Base-by-base conservation (phyloP, 192 early-diverging fungal species). In the Podila epigama region DNA sequence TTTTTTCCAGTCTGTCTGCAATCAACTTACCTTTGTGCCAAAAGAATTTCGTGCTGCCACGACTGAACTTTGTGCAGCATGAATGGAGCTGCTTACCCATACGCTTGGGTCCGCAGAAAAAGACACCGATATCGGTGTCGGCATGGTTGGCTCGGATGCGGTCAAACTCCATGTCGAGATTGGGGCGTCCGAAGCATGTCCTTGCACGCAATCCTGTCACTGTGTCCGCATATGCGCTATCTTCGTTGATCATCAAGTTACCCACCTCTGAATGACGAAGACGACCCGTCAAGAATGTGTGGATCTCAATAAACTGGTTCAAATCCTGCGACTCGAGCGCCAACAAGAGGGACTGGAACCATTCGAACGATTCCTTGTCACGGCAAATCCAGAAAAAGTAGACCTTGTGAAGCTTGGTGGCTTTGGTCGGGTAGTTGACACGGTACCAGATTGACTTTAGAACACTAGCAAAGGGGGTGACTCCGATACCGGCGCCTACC, bases 381-480 rank as follows among this genome's bases (percentile, higher is more conserved):
- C 93, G 88, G 65, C 85, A 89, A 18, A 90, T 79, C 93, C 93
- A 95, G 69, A 93, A 87, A 63, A 95, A 87, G 65, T 92, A 93
- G 12, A 91, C 88, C 64, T 92, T 95, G 27, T 80, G 82, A 29
- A 87, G 68, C 9, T 81, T 79, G 35, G 82, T 78, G 48, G 70
- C 66, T 27, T 88, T 88, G 32, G 81, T 87, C 18, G 79, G 70
- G 57, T 88, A 84, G 42, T 83, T 85, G 75, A 84, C 84, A 66
- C 86, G 84, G 75, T 89, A 91, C 84, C 90, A 91, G 44, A 94
- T 79, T 77, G 88, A 89, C 73, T 91, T 90, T 31, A 94, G 80
- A 4, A 94, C 83, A 31, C 88, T 85, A 20, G 92, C 92, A 35
- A 89, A 89, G 3, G 93, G 93, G 1, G 93, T 94, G 22, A 94